phyloP scores from a whole-genome alignment of 331 rosid genomes.

The Telfairia occidentalis region DNA sequence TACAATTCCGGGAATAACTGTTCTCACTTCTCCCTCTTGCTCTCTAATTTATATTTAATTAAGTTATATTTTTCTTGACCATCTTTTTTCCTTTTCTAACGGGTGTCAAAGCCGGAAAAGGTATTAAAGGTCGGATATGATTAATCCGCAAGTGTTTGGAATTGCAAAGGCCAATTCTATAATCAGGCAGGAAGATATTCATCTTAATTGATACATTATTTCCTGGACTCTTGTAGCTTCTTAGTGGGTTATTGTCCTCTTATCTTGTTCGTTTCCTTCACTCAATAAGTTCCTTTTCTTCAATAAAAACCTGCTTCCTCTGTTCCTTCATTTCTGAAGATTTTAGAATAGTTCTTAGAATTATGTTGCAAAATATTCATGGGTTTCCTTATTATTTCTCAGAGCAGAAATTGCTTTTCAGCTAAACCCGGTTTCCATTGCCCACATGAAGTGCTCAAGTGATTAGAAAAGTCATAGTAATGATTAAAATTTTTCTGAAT shows the following conservation, averaged over 20 bases:
- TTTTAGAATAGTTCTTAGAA: neutral
- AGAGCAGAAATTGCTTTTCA: neutral
- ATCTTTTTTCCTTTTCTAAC: neutral
- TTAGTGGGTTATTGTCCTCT: neutral
- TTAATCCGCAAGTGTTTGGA: neutral
- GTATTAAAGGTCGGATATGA: neutral
- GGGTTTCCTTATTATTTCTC: neutral
- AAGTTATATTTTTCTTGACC: neutral
- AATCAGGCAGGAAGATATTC: neutral
- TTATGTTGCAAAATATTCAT: neutral
- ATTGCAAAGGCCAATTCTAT: neutral
- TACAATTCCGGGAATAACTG: neutral
- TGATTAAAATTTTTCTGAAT: neutral
- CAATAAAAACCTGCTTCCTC: neutral
- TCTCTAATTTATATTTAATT: neutral
- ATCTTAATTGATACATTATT: neutral
- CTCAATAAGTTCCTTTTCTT: neutral
- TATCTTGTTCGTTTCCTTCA: neutral
- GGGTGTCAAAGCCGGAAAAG: neutral
- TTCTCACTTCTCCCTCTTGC: neutral
- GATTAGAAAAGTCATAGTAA: neutral
- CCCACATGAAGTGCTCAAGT: neutral
- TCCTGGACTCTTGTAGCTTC: neutral
- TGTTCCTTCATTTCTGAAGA: neutral
- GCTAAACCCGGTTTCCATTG: neutral